phyloP scores from a whole-genome alignment of 257 asterid species.

The Apocynum venetum region DNA sequence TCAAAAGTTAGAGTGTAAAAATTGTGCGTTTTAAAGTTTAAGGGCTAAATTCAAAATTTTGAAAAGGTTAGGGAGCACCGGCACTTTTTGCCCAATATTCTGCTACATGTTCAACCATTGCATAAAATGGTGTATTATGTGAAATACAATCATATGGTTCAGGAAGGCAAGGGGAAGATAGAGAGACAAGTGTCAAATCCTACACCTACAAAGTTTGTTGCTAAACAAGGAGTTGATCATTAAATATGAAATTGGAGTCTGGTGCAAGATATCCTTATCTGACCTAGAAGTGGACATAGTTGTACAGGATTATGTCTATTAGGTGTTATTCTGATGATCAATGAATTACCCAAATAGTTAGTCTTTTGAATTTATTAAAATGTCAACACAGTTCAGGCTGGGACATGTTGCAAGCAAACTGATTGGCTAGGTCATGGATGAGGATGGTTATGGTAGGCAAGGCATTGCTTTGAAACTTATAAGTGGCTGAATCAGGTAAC shows the following conservation, averaged over 20 bases:
- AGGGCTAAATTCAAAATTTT: too few relatives aligned
- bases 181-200: not conserved
- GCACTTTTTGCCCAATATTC: not conserved
- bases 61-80: too few relatives aligned
- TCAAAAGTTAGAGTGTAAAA: too few relatives aligned
- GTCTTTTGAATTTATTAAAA: not conserved
- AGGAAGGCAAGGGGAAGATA: not conserved
- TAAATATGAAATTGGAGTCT: not conserved
- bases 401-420: not conserved
- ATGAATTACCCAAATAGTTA: not conserved
- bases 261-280: not conserved
- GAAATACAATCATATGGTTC: not conserved
- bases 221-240: not conserved
- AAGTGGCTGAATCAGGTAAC: not conserved
- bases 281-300: not conserved
- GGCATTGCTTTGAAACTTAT: not conserved
- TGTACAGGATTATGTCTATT: not conserved
- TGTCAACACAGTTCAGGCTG: not conserved
- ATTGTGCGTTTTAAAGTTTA: too few relatives aligned
- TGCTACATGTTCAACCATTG: not conserved
- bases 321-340: not conserved
- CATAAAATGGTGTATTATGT: not conserved
- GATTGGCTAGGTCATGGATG: not conserved
- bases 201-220: not conserved
- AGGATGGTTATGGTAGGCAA: not conserved